phyloP scores from a whole-genome alignment of 345 rosid species.

The Ailanthus altissimus region DNA sequence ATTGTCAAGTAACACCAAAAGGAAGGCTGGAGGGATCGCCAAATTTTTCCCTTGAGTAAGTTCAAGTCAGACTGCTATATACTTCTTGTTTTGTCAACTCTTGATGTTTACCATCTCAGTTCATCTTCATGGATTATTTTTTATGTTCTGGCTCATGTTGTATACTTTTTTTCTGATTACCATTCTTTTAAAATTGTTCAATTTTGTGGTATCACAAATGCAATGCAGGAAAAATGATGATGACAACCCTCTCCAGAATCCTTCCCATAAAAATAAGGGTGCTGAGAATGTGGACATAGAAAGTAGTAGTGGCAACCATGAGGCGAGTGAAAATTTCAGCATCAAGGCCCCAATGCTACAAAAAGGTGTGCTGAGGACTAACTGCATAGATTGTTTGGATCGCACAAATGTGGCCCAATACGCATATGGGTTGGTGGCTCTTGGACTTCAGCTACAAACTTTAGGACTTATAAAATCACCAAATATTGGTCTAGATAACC shows the following conservation, averaged over 20 bases:
- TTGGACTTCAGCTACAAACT: slow-evolving; percentile 76
- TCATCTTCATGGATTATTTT: too few species aligned
- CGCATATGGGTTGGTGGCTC: slow-evolving; percentile 81
- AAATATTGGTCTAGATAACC: slow-evolving; percentile 62
- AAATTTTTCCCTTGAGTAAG: slow-evolving; percentile 62
- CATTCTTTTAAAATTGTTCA: neutral
- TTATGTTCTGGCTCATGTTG: too few species aligned
- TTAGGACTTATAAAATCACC: slow-evolving; percentile 52
- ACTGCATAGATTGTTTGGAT: slow-evolving; percentile 96
- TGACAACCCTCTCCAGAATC: slow-evolving; percentile 27
- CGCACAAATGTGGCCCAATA: slow-evolving; percentile 98
- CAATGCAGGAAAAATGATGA: slow-evolving; percentile 46
- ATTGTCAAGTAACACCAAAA: slow-evolving; percentile 53
- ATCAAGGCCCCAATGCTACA: slow-evolving; percentile 55
- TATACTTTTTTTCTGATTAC: neutral
- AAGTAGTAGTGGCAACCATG: slow-evolving; percentile 24
- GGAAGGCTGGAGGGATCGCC: slow-evolving; percentile 39
- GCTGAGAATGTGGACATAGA: slow-evolving; percentile 33
- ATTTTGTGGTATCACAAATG: slow-evolving; percentile 28
- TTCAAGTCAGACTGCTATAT: slow-evolving; percentile 15
- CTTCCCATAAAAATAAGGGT: slow-evolving; percentile 33
- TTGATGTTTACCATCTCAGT: too few species aligned
- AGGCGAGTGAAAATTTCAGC: slow-evolving; percentile 30
- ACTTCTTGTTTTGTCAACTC: neutral
- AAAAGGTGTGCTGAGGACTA: slow-evolving; percentile 87